Conservation (phyloP, 1,284 basidiomycete genomes). For the Golubevia pallescens region DNA sequence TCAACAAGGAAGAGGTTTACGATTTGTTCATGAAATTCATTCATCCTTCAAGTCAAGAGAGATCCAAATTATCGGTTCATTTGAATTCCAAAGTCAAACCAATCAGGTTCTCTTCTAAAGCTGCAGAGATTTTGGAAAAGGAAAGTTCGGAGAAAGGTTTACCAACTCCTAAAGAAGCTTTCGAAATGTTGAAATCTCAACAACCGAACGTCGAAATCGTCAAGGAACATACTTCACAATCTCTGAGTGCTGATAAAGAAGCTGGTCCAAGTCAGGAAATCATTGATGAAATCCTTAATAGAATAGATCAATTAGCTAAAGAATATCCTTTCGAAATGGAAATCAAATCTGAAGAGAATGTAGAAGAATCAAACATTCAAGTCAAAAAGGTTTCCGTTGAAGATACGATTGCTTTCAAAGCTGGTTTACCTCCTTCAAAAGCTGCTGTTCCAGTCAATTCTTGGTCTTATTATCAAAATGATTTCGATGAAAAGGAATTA, state of each 20-base stretch:
- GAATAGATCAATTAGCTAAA: conserved; percentile 33
- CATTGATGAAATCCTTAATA: conserved; percentile 20
- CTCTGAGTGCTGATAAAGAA: conserved; percentile 17
- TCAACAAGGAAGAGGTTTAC: conserved; percentile 81
- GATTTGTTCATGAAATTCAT: conserved; percentile 75
- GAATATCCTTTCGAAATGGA: conserved; percentile 28
- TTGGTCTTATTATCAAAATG: not conserved
- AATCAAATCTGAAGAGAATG: not conserved
- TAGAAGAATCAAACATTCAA: conserved; percentile 11
- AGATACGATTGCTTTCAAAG: conserved; percentile 47
- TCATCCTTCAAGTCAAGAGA: conserved; percentile 72
- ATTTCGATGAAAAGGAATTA: not conserved
- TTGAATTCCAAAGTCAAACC: conserved; percentile 70
- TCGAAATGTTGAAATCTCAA: conserved; percentile 26
- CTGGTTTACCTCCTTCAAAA: conserved; percentile 24
- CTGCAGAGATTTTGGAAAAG: conserved; percentile 36
- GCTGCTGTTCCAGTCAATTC: conserved; percentile 31
- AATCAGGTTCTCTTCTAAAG: conserved; percentile 30
- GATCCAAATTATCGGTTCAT: conserved; percentile 83
- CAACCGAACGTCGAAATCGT: conserved; percentile 44
- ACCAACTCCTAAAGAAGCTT: conserved; percentile 33
- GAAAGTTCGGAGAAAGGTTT: conserved; percentile 25
- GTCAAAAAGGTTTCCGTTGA: conserved; percentile 18
- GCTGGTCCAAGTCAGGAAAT: conserved; percentile 12
- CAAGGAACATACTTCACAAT: conserved; percentile 34